Evolutionary conservation across 208 protist species (phyloP).

Genomic region (Trypanosoma lewisi): DNA sequence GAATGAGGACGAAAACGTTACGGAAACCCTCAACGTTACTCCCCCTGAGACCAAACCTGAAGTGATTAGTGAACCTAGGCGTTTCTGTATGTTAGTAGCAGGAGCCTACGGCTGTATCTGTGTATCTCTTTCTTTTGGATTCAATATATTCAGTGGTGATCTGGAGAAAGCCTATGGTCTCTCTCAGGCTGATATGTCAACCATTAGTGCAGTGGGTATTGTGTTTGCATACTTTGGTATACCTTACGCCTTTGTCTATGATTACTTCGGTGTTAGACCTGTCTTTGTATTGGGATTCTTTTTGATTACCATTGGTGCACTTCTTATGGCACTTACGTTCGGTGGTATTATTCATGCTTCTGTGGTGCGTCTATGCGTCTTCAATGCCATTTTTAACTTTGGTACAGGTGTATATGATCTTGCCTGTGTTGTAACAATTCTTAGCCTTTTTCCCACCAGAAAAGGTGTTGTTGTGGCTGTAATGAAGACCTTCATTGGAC

Average conservation of each 20-base stretch:
- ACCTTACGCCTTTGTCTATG: conserved; percentile 65
- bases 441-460: conserved; percentile 73
- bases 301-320: conserved; percentile 46
- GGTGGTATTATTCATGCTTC: conserved; percentile 41
- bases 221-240: conserved; percentile 56
- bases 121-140: conserved; percentile 66
- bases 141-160: conserved; percentile 74
- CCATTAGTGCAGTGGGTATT: conserved; percentile 66
- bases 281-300: conserved; percentile 59
- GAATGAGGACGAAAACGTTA: no score
- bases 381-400: conserved; percentile 50
- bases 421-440: conserved; percentile 64
- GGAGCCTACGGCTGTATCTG: conserved; percentile 58
- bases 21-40: neutral
- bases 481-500: conserved; percentile 85
- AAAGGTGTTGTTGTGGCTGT: conserved; percentile 75
- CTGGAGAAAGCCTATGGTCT: conserved; percentile 65
- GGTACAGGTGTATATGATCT: conserved; percentile 77
- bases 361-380: conserved; percentile 56
- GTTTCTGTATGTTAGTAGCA: conserved; percentile 40
- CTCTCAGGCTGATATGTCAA: conserved; percentile 69
- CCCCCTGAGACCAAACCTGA: neutral
- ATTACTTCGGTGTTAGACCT: conserved; percentile 68
- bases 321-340: conserved; percentile 67
- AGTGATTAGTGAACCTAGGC: conserved; percentile 35